phyloP scores from a whole-genome alignment of 2,329 filamentous ascomycete species.

The Cladosporium oxysporum region DNA sequence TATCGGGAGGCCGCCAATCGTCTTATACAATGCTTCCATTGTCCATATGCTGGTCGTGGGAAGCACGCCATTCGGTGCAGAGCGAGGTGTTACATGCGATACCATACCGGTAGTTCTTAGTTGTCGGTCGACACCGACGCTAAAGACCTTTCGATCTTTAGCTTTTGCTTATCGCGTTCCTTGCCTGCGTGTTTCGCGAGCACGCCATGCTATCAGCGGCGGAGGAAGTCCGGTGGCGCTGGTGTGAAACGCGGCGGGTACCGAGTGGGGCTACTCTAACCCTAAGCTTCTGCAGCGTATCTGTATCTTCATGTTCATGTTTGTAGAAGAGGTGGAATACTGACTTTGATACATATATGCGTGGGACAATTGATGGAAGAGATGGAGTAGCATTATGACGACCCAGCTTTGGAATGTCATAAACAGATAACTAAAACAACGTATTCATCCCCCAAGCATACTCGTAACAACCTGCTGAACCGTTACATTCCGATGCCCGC shows the following conservation, averaged over 20 bases:
- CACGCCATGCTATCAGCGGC: not conserved
- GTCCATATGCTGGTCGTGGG: not conserved
- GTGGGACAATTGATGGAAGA: not conserved
- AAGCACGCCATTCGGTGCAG: not conserved
- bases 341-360: not conserved
- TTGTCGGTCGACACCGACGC: not conserved
- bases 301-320: not conserved
- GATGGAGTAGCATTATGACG: not conserved
- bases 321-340: not conserved
- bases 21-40: not conserved
- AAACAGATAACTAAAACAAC: not conserved
- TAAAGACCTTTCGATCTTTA: not conserved
- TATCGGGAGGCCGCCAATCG: too few species aligned
- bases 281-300: not conserved
- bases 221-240: not conserved
- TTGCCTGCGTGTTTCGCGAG: not conserved
- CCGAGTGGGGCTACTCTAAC: not conserved
- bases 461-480: too few species aligned
- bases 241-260: not conserved
- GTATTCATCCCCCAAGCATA: too few species aligned
- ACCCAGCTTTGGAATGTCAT: not conserved
- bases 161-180: not conserved
- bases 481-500: too few species aligned
- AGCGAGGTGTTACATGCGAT: not conserved
- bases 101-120: not conserved